Conservation (phyloP, 208 protist genomes). For the Acanthamoeba divionensis region DNA sequence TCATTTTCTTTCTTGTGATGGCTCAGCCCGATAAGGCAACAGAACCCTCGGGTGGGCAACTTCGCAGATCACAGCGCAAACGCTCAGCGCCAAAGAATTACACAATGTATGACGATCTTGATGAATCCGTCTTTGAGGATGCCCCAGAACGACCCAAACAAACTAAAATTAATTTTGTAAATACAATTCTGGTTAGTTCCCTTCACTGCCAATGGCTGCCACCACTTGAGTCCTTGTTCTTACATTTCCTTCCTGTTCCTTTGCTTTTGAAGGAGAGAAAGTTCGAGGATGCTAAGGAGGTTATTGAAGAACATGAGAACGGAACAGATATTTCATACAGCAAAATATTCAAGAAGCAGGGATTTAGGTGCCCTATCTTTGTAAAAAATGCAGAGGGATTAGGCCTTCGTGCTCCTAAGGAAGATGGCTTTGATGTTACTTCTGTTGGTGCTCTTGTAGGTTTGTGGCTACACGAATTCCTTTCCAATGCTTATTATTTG, state of each 20-base stretch:
- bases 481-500: neutral
- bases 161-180: neutral
- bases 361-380: neutral
- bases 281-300: neutral
- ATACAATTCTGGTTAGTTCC: too few species aligned
- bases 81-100: too few species aligned
- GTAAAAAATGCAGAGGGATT: neutral
- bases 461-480: neutral
- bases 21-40: too few species aligned
- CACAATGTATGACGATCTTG: too few species aligned
- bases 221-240: neutral
- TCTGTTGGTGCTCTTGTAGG: neutral
- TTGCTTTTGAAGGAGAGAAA: neutral
- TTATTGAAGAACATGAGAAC: neutral
- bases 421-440: neutral
- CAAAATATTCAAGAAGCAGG: neutral
- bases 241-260: neutral
- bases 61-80: too few species aligned
- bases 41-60: too few species aligned
- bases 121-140: too few species aligned
- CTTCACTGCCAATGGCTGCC: neutral
- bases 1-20: too few species aligned
- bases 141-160: too few species aligned
- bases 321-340: neutral
- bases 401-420: neutral